Conservation (phyloP, 345 rosid genomes). For the Ceriops decandra region DNA sequence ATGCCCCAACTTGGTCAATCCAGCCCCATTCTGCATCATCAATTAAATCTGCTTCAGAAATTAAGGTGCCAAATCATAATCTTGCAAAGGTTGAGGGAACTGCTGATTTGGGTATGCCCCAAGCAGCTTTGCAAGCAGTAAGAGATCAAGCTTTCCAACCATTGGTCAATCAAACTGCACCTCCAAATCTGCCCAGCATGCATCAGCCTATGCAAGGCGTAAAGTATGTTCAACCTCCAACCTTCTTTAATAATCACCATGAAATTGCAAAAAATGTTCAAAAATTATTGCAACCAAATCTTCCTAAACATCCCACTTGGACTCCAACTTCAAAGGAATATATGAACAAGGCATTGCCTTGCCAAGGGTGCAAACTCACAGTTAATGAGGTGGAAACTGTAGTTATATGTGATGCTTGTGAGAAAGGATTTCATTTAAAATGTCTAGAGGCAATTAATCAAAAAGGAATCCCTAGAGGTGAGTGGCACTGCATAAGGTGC, state of each 20-base stretch:
- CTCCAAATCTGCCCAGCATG: constrained; percentile 41
- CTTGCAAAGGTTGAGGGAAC: constrained; percentile 44
- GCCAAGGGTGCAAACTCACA: constrained; percentile 64
- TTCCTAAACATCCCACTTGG: constrained; percentile 69
- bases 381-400: constrained; percentile 74
- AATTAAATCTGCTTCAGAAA: constrained; percentile 45
- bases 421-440: constrained; percentile 81
- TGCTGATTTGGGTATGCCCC: constrained; percentile 31
- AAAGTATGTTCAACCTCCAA: constrained; percentile 41
- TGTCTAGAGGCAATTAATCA: constrained; percentile 62
- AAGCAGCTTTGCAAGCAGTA: constrained; percentile 36
- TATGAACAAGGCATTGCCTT: constrained; percentile 64
- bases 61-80: constrained; percentile 45
- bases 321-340: constrained; percentile 90
- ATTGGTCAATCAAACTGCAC: constrained; percentile 45
- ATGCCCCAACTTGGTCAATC: constrained; percentile 69
- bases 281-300: constrained; percentile 56
- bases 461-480: constrained; percentile 70
- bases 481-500: constrained; percentile 92
- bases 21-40: constrained; percentile 51
- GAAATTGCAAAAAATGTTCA: constrained; percentile 74
- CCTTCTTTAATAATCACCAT: constrained; percentile 41
- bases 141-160: constrained; percentile 64
- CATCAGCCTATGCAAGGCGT: constrained; percentile 59
- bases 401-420: constrained; percentile 86